phyloP scores from a whole-genome alignment of 2,329 filamentous ascomycete species.

The Trichophyton simii region DNA sequence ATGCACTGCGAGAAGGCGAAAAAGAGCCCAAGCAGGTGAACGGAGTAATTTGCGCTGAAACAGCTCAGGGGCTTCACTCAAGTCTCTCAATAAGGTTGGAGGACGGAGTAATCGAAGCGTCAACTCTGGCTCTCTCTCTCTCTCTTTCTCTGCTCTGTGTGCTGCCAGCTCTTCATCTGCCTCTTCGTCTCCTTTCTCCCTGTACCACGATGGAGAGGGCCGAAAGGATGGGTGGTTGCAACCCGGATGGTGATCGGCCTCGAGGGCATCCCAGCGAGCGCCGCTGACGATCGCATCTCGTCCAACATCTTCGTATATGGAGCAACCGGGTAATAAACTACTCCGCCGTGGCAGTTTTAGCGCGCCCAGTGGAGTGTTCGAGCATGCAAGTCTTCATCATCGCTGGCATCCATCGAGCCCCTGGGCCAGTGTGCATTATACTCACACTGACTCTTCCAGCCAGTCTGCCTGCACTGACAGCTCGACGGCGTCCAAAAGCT shows the following conservation, averaged over 20 bases:
- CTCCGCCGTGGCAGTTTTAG: not conserved
- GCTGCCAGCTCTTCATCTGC: not conserved
- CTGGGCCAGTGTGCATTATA: not conserved
- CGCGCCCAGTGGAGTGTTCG: not conserved
- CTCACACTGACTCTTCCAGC: no score
- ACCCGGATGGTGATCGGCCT: not conserved
- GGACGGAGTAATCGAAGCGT: no score
- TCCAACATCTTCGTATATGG: not conserved
- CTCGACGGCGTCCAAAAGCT: not conserved
- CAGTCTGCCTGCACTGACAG: not conserved
- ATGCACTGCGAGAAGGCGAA: no score
- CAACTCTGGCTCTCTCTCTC: not conserved
- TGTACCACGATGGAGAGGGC: not conserved
- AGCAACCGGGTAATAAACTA: not conserved
- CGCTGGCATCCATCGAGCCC: not conserved
- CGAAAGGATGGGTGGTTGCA: not conserved
- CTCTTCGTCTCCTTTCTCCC: not conserved
- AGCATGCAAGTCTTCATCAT: not conserved
- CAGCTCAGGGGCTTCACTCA: not conserved
- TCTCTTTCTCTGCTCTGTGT: no score
- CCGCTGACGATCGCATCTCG: not conserved
- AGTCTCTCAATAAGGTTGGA: not conserved
- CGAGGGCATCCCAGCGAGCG: no score
- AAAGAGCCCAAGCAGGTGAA: no score
- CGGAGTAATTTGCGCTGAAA: conserved; percentile 2